phyloP scores from a whole-genome alignment of 1,139 yeast genomes.

The Nakaseomyces delphensis region DNA sequence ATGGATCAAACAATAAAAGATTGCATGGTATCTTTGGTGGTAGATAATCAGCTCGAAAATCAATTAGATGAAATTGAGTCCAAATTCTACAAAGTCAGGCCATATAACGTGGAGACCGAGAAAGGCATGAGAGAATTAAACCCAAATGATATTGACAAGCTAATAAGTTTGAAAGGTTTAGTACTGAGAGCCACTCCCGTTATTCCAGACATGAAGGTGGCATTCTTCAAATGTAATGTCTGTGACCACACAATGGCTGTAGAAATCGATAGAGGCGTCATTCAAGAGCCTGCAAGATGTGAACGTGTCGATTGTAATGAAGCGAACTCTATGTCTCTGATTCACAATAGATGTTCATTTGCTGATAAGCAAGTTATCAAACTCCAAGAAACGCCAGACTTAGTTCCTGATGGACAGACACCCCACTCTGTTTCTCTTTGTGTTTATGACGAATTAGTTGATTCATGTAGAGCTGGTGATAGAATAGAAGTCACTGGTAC shows the following conservation, averaged over 20 bases:
- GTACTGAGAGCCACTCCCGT: constrained; percentile 83
- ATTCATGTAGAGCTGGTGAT: constrained; percentile 93
- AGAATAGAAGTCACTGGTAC: constrained; percentile 92
- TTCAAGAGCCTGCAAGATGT: constrained; percentile 87
- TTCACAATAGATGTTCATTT: constrained; percentile 86
- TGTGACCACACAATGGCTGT: constrained; percentile 91
- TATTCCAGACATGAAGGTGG: constrained; percentile 96
- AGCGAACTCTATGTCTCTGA: constrained; percentile 76
- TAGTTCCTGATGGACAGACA: constrained; percentile 98
- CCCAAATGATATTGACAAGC: constrained; percentile 90
- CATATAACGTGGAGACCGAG: constrained; percentile 61
- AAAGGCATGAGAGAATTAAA: constrained; percentile 91
- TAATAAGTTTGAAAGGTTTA: constrained; percentile 84
- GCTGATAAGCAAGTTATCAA: constrained; percentile 93
- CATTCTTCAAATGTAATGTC: constrained; percentile 89
- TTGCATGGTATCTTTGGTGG: constrained; percentile 70
- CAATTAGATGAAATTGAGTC: constrained; percentile 58
- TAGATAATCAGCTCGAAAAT: constrained; percentile 42
- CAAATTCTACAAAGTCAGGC: constrained; percentile 77
- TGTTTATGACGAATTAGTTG: constrained; percentile 93
- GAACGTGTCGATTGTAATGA: constrained; percentile 85
- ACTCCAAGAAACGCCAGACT: constrained; percentile 93
- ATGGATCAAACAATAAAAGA: constrained; percentile 96
- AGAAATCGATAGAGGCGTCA: constrained; percentile 89
- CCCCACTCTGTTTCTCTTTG: constrained; percentile 93